Percentiles rank a stretch among this genome's conserved stretches.
Evolutionary conservation across 768 basidiomycete species (phyloP).

Genomic region (Strobilomyces echinocephalus): DNA sequence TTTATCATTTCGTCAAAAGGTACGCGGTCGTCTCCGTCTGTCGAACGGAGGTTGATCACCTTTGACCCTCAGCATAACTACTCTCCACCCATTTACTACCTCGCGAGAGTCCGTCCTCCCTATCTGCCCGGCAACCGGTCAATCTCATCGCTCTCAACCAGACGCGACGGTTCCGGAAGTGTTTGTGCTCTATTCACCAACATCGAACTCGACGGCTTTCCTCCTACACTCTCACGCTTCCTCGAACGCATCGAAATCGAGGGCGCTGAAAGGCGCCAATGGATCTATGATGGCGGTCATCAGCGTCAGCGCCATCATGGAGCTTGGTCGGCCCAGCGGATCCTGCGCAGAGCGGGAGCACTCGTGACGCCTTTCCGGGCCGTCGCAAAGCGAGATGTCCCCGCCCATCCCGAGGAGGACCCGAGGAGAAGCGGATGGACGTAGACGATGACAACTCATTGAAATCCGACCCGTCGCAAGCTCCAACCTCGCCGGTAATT

Average conservation of each 20-base stretch:
- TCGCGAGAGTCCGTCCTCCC: conserved; percentile 88
- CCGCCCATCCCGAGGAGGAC: conserved; percentile 29
- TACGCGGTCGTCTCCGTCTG: conserved; percentile 30
- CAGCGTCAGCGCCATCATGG: conserved; percentile 77
- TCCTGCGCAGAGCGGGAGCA: conserved; percentile 61
- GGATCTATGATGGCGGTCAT: conserved; percentile 96
- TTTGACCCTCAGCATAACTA: conserved; percentile 65
- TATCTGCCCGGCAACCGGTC: conserved; percentile 73
- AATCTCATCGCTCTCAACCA: conserved; percentile 63
- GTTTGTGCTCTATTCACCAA: conserved; percentile 93
- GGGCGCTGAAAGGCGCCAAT: conserved; percentile 76
- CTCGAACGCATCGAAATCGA: conserved; percentile 84
- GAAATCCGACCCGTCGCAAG: conserved; percentile 17
- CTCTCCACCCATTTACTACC: conserved; percentile 78
- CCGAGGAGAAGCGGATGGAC: conserved; percentile 58
- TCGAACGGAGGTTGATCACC: conserved; percentile 3
- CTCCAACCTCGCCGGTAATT: conserved; percentile 26
- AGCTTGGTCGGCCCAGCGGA: conserved; percentile 78
- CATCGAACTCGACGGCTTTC: conserved; percentile 90
- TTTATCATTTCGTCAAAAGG: conserved; percentile 97
- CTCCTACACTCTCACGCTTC: conserved; percentile 74
- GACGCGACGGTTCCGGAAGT: conserved; percentile 73
- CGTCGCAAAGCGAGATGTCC: conserved; percentile 44
- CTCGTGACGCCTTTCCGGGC: conserved; percentile 44
- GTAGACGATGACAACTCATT: conserved; percentile 52